phyloP scores from a whole-genome alignment of 805 yeast species.

The Ogataea pignaliae region DNA sequence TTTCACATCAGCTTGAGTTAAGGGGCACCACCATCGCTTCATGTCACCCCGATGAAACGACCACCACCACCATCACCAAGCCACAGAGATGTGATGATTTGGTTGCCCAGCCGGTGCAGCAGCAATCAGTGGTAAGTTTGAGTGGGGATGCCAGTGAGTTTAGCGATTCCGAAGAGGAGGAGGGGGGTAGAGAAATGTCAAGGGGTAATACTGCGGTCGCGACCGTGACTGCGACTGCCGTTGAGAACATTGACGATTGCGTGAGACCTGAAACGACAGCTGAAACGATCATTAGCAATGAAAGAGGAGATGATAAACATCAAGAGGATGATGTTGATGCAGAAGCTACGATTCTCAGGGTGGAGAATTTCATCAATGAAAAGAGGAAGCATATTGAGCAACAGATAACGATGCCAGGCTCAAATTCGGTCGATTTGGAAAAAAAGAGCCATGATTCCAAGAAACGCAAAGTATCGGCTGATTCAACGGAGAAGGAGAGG shows the following conservation, averaged over 20 bases:
- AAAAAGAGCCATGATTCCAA: not conserved
- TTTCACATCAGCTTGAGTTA: not conserved
- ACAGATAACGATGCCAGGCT: too few species aligned
- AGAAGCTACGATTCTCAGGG: constrained; percentile 23
- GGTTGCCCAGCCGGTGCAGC: too few species aligned
- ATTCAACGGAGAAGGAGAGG: too few species aligned
- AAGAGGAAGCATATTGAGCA: constrained; percentile 5
- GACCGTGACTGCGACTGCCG: too few species aligned
- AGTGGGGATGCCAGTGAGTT: constrained; percentile 14
- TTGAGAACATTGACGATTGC: not conserved
- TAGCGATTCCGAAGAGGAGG: constrained; percentile 18
- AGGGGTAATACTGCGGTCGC: too few species aligned
- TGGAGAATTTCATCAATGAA: constrained; percentile 18
- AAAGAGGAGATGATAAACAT: not conserved
- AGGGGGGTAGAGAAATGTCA: not conserved
- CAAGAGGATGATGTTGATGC: constrained; percentile 9
- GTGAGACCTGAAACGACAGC: not conserved
- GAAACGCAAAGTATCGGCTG: too few species aligned
- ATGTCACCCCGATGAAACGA: too few species aligned
- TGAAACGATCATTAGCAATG: not conserved
- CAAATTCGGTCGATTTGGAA: not conserved
- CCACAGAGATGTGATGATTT: too few species aligned
- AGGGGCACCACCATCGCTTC: not conserved
- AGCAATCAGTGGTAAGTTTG: too few species aligned
- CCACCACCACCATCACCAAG: too few species aligned